Evolutionary conservation across 352 stramenopile species (phyloP), one percentile per base, ranked within the genome.

Genomic region (Hyaloperonospora brassicae): DNA sequence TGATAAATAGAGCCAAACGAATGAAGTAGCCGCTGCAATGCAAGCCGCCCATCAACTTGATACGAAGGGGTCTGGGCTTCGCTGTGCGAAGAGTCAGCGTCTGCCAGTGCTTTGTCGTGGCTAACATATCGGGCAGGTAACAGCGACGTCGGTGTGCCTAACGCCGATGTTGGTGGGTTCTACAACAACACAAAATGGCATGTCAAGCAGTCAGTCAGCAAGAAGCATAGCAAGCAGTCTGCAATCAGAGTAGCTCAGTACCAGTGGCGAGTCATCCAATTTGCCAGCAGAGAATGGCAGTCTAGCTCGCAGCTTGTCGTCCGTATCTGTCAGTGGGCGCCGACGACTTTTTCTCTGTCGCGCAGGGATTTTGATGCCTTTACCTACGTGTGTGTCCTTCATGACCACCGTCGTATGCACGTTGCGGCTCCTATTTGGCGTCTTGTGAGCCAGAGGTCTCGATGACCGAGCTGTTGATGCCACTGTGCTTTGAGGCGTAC

Each of bases 1-100:
- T 86, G 73, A 62, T 83, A 84, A 62, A 92, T 90, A 54, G 62
- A 66, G 8, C 82, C 79, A 62, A 89, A 89, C 13, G 82, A 83
- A 23, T 58, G 72, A 4, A 92, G 67, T 14, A 92, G 59, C 7
- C 72, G 64, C 2, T 85, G 64, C 13, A 89, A 27, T 30, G 76
- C 62, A 62, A 85, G 48, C 13, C 43, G 57, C 27, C 65, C 47
- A 53, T 53, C 44, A 34, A 43, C 44, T 49, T 57, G 50, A 12
- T 50, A 23, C 21, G 40, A 40, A 48, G 38, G 9, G 17, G 6
- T 36, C 52, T 55, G 42, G 55, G 27, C 4, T 34, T 8, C 27
- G 8, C 35, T 57, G 51, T 47, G 39, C 5, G 22, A 58, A 21
- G 44, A 54, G 25, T 31, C 44, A 52, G 21, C 25, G 2, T 23